These are phyloP conservation scores for Spathaspora boniae DNA, from an alignment of 805 yeast genomes.

Conservation along the genomic window DNA sequence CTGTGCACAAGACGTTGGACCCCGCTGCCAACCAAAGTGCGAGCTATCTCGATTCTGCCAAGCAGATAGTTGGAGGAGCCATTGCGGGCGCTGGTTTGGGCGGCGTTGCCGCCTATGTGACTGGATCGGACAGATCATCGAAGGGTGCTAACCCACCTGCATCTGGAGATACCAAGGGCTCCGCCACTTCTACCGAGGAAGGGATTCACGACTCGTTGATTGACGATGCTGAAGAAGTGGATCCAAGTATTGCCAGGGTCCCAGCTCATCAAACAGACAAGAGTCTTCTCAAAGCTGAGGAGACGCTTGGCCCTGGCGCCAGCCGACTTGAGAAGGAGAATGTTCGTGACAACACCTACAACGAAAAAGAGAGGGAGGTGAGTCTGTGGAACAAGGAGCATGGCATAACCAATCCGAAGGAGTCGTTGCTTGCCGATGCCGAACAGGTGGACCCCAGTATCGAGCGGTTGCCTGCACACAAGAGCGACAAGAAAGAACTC, in stretches of 20 bases:
- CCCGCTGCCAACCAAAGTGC: too few relatives aligned
- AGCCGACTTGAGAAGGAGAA: conserved; percentile 6
- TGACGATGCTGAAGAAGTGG: neutral
- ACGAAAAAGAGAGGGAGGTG: conserved; percentile 19
- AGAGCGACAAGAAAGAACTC: conserved; percentile 1
- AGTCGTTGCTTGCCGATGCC: conserved; percentile 7
- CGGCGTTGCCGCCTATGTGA: too few relatives aligned
- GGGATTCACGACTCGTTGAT: neutral
- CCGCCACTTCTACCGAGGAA: too few relatives aligned
- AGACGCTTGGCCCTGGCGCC: too few relatives aligned
- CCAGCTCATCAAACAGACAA: neutral
- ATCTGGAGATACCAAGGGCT: too few relatives aligned
- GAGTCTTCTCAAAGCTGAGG: too few relatives aligned
- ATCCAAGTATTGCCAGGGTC: neutral
- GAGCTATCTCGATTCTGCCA: too few relatives aligned
- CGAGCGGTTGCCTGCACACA: conserved; percentile 7
- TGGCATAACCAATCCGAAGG: conserved; percentile 16
- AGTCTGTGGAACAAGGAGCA: conserved; percentile 25
- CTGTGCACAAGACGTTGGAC: too few relatives aligned
- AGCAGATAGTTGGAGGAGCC: too few relatives aligned
- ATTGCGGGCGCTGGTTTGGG: too few relatives aligned
- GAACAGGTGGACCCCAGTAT: conserved; percentile 6
- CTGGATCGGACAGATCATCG: too few relatives aligned
- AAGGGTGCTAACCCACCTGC: too few relatives aligned
- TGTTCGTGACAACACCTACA: neutral